These are phyloP conservation scores for Moricandia arvensis DNA, from an alignment of 345 rosid species.

Conservation along the genomic window DNA sequence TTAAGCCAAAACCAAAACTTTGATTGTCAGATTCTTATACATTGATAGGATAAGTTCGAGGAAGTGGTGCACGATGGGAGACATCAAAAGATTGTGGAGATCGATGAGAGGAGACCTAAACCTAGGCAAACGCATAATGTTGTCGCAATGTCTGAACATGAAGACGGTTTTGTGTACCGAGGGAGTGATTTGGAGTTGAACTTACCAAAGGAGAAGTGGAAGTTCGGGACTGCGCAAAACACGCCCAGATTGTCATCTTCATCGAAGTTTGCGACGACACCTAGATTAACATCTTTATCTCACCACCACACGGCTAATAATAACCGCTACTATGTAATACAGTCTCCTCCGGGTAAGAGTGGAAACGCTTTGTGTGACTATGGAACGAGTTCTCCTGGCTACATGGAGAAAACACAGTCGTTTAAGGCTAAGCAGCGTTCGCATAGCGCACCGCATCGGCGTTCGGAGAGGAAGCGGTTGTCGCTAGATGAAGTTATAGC, in stretches of 20 bases:
- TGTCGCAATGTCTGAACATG: constrained; percentile 40
- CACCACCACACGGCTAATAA: background rate
- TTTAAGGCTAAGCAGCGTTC: constrained; percentile 76
- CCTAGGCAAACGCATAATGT: constrained; percentile 31
- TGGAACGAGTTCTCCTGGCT: constrained; percentile 47
- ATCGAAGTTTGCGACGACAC: background rate
- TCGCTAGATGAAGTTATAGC: constrained; percentile 57
- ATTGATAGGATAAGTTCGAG: constrained; percentile 37
- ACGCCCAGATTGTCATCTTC: constrained; percentile 56
- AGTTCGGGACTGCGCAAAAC: constrained; percentile 15
- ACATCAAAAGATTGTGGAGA: no score
- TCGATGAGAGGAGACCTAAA: constrained; percentile 38
- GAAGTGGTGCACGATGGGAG: constrained; percentile 19
- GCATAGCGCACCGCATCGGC: constrained; percentile 64
- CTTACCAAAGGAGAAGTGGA: no score
- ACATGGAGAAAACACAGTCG: constrained; percentile 81
- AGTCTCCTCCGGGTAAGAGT: constrained; percentile 46
- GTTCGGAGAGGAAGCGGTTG: constrained; percentile 62
- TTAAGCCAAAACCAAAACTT: constrained; percentile 41
- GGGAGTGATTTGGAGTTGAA: constrained; percentile 42
- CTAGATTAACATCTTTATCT: background rate
- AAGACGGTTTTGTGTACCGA: constrained; percentile 35
- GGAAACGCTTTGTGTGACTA: constrained; percentile 43
- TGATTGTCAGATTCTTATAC: background rate
- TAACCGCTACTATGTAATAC: constrained; percentile 15